These are phyloP conservation scores for Calonectria crousiana DNA, from an alignment of 2,329 filamentous ascomycete genomes.

Conservation along the genomic window DNA sequence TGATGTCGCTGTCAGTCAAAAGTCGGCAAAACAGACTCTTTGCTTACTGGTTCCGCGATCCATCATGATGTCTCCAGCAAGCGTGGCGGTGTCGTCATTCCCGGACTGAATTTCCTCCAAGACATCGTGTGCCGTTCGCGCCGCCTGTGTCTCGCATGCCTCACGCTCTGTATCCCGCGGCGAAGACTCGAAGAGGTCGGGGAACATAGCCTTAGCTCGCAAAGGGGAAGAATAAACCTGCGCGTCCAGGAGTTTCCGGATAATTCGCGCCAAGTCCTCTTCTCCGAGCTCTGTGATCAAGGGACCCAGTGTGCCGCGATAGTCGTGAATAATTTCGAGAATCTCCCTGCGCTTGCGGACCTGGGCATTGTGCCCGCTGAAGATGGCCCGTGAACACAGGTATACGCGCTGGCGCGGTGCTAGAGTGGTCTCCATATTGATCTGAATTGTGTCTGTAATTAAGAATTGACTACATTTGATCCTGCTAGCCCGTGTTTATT, in stretches of 20 bases:
- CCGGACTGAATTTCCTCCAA: neutral
- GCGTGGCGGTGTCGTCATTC: neutral
- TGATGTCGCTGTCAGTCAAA: neutral
- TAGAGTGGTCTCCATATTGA: neutral
- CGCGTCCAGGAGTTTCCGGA: neutral
- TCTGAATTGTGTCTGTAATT: no score
- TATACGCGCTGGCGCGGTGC: conserved; percentile 11
- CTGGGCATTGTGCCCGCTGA: neutral
- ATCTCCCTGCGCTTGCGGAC: neutral
- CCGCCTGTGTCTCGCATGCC: neutral
- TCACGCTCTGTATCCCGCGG: conserved; percentile 4
- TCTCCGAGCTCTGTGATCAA: neutral
- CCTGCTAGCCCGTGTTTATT: neutral
- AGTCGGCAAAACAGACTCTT: neutral
- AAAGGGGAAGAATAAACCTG: neutral
- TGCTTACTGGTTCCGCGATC: neutral
- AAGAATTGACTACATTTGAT: neutral
- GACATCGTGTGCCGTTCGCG: neutral
- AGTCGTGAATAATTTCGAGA: neutral
- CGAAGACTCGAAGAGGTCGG: neutral
- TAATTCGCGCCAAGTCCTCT: neutral
- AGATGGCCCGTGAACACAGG: neutral
- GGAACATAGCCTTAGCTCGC: conserved; percentile 1
- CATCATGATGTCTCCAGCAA: neutral
- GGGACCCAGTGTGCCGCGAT: neutral